These are phyloP conservation scores for Calonectria pteridis DNA, from an alignment of 2,329 filamentous ascomycete genomes.

Conservation along the genomic window DNA sequence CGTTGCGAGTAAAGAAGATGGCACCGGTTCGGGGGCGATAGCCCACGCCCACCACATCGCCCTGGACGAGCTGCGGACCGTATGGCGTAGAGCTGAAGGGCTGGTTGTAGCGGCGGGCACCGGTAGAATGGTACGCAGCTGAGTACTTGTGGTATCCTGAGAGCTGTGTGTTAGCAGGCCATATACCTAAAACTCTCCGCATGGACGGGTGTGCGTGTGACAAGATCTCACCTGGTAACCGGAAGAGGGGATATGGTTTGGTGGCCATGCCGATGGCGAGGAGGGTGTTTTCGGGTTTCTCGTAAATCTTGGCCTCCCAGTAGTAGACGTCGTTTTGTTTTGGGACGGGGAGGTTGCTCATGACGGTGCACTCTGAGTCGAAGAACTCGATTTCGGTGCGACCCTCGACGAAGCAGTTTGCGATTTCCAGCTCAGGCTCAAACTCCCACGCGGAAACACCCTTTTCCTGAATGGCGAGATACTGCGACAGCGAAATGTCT, in stretches of 20 bases:
- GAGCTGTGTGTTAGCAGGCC: constrained; percentile 38
- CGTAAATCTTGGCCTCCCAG: constrained; percentile 99
- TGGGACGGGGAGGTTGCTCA: constrained; percentile 95
- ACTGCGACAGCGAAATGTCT: constrained; percentile 97
- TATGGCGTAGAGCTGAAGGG: constrained; percentile 86
- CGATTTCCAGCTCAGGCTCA: constrained; percentile 97
- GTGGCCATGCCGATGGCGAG: constrained; percentile 95
- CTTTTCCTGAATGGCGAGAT: constrained; percentile 98
- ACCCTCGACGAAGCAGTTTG: constrained; percentile 97
- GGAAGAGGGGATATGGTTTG: constrained; percentile 95
- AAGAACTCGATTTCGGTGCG: constrained; percentile 99
- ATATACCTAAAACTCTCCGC: not conserved
- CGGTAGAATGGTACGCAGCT: constrained; percentile 89
- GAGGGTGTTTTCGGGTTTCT: constrained; percentile 90
- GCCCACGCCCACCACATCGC: constrained; percentile 94
- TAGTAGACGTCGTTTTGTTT: constrained; percentile 99
- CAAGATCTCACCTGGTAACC: constrained; percentile 81
- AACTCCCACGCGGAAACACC: constrained; percentile 99
- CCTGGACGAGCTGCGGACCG: constrained; percentile 87
- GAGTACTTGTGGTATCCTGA: constrained; percentile 90
- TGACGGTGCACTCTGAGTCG: constrained; percentile 96
- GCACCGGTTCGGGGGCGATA: constrained; percentile 95
- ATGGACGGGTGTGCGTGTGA: constrained; percentile 16
- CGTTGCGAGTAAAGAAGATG: constrained; percentile 98
- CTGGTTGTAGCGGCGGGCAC: constrained; percentile 90